Evolutionary conservation across 148 eudicot species (phyloP), one percentile per base, ranked within the genome.

Genomic region (Talinum fruticosum): DNA sequence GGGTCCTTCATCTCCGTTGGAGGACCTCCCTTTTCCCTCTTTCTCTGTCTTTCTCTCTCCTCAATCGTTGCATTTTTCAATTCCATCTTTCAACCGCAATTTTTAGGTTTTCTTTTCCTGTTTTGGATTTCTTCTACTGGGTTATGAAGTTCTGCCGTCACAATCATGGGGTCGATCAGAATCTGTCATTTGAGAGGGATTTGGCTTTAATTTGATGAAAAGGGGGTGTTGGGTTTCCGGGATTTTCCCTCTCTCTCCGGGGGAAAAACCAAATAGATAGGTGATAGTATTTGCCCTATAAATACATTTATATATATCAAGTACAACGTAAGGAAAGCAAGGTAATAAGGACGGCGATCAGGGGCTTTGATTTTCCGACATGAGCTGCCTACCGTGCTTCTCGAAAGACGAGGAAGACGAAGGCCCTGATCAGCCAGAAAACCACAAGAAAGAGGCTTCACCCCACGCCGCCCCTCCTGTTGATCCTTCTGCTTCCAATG

Each of bases 381-480:
- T 86, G 88, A 86, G 82, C 76, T 86, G 88, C 81, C 69, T 86
- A 69, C 86, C 86, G 71, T 86, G 88, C 77, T 86, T 86, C 79
- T 66, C 72, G 30, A 83, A 77, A 8, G 82, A 83, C 44, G 84
- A 81, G 19, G 82, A 81, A 21, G 83, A 81, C 23, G 83, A 86
- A 68, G 62, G 71, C 71, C 51, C 65, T 74, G 79, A 79, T 73
- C 73, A 80, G 51, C 85, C 49, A 19, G 72, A 65, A 24, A 62
- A 62, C 30, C 10, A 62, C n/a, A 65, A 49, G 71, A 79, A n/a
- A 71, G 79, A 78, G 33, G 15, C 23, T 44, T 57, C 70, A 5
- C 23, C 79, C 45, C 74, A 51, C 8, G 16, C 38, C 10, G 69
- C 74, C 44, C 30, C 80, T 47, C 18, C 74, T 14, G 66, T 66